These are phyloP conservation scores for Clarkia xantiana DNA, from an alignment of 345 rosid species.

Conservation along the genomic window DNA sequence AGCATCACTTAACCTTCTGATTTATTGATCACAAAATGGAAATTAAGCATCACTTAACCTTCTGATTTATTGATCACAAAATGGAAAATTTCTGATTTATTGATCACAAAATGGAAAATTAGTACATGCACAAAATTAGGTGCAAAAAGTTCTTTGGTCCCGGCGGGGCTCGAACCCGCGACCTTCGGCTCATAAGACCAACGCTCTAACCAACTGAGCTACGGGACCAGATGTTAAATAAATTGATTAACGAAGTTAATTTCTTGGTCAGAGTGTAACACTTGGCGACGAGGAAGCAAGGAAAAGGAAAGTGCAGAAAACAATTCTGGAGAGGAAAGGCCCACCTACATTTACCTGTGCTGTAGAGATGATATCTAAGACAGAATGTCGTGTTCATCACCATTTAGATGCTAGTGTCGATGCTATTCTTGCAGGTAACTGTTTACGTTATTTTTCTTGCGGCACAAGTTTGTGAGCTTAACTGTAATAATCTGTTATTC, in stretches of 20 bases:
- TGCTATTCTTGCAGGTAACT: slow-evolving; percentile 54
- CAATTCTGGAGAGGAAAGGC: slow-evolving; percentile 50
- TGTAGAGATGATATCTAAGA: slow-evolving; percentile 70
- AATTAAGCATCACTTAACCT: no score
- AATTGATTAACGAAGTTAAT: background rate
- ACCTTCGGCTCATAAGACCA: slow-evolving; percentile 3
- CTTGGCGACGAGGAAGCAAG: slow-evolving; percentile 64
- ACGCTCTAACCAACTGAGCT: slow-evolving; percentile 98
- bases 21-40: no score
- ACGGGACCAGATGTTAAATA: no score
- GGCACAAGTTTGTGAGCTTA: background rate
- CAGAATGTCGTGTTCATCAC: slow-evolving; percentile 70
- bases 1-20: no score
- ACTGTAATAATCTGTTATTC: background rate
- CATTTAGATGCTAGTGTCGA: slow-evolving; percentile 85
- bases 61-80: no score
- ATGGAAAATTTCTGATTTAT: no score
- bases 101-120: no score
- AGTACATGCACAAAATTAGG: no score
- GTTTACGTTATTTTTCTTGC: background rate
- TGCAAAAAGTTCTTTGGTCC: no score
- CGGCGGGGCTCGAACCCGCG: background rate
- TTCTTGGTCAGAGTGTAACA: slow-evolving; percentile 13
- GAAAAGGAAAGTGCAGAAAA: slow-evolving; percentile 45
- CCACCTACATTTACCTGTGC: slow-evolving; percentile 59